Base-by-base conservation (phyloP, 345 rosid genomes). In the Salix suchowensis region DNA sequence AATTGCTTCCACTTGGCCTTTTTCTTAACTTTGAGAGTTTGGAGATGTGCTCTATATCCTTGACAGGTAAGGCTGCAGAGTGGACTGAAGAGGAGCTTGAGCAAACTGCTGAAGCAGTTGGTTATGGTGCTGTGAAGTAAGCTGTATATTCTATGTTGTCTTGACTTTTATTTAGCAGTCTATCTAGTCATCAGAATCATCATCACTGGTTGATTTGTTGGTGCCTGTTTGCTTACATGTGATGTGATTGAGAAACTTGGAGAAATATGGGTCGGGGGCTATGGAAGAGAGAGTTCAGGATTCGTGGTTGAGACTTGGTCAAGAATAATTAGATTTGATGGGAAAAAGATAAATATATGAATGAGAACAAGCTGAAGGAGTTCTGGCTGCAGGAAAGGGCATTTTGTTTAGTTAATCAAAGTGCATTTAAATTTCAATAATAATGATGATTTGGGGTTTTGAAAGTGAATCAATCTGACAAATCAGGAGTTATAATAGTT, bases 121-220 rank as follows among this genome's bases (percentile, higher is more conserved):
- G 98, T 79, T 96, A 96, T 83, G 97, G 99, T 79, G 99, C 99
- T 55, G 87, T 93, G 39, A 96, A 93, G 99, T 96, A 87, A 93
- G 96, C 75, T 76, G 13, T 62, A 70, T 54, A 19, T 75, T 1
- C n/a, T 72, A 54, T 48, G 14, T 48, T 37, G 64, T 24, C 9
- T 28, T 46, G 6, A 12, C 46, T 71, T 30, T 39, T 36, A 23
- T 50, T n/a, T 46, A 32, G 30, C 6, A 15, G 52, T 48, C 7
- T 28, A 36, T 24, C 9, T 19, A 66, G 64, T 3, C 23, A 13
- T 52, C 26, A 24, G 65, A 9, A 12, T 65, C 16, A 75, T 40
- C 37, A 36, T 16, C 12, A 64, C 36, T 65, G 24, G 26, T 32
- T 30, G 70, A 32, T 48, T 19, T 24, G 70, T 18, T 58, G 37